Evolutionary conservation across 164 flowering plant species (phyloP).

Genomic region (Nymphaea colorata): DNA sequence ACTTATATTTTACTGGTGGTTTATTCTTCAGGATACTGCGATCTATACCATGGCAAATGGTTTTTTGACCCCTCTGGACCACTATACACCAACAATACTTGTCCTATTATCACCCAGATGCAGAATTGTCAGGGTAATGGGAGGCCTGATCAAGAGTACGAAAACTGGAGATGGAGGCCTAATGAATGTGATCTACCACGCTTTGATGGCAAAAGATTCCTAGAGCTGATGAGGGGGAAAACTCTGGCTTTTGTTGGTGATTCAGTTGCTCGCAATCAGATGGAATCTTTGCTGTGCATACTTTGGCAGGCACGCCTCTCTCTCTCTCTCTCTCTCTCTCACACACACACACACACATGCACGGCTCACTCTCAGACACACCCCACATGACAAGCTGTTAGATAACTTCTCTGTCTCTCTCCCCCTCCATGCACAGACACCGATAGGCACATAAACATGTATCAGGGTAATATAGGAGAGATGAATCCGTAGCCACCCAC

Average conservation of each 20-base stretch:
- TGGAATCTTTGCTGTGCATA: constrained; percentile 89
- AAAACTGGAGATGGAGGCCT: constrained; percentile 94
- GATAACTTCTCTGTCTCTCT: neutral
- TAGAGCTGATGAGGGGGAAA: constrained; percentile 88
- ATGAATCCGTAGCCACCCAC: neutral
- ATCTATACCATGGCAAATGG: constrained; percentile 79
- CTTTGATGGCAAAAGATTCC: constrained; percentile 66
- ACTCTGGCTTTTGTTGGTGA: constrained; percentile 92
- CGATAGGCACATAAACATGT: neutral
- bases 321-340: neutral
- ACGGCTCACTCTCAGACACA: neutral
- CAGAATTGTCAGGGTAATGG: constrained; percentile 98
- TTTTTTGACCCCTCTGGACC: constrained; percentile 62
- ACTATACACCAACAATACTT: constrained; percentile 65
- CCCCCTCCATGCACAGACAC: constrained; percentile 1
- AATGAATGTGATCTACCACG: constrained; percentile 73
- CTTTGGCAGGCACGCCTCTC: constrained; percentile 70
- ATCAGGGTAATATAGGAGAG: too few species aligned
- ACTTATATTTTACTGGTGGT: neutral
- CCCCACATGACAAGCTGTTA: neutral
- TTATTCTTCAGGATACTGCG: constrained; percentile 38
- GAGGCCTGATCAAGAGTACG: constrained; percentile 89
- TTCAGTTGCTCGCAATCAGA: constrained; percentile 94
- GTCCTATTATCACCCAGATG: constrained; percentile 87
- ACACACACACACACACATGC: neutral